Base-by-base conservation (phyloP, 768 basidiomycete genomes). In the Macrolepiota dolichaula region DNA sequence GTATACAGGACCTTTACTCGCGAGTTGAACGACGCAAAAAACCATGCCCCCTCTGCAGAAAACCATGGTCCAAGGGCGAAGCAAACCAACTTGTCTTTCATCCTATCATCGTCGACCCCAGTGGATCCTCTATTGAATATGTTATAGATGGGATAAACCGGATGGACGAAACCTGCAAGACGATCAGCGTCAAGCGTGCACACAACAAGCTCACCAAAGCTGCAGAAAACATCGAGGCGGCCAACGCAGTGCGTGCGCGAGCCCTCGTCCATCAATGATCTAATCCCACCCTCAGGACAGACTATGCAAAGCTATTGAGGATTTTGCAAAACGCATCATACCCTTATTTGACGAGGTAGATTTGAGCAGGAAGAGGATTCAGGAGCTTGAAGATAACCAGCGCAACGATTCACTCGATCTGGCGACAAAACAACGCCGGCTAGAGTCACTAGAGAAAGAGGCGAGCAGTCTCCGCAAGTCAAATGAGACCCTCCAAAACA, bases 251-350 rank as follows among this genome's bases (percentile, higher is more conserved):
- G 62, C 44, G 74, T 69, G 17, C 42, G 1, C 25, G 40, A 37
- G 40, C 17, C 53, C 56, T 44, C 24, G 13, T 51, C 53, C 11
- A 25, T 38, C 13, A 19, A 24, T 27, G 35, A 17, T 35, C 37
- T 13, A 24, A 29, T 61, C 19, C 46, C 6, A 25, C 52, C 15
- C 17, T 38, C 36, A 81, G 80, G 57, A 61, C 2, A 58, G 63
- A 47, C 64, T 82, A 6, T 62, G 76, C n/a, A 62, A 68, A 44
- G 76, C 78, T 2, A 63, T 81, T 4, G 66, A 71, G 25, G 73
- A 79, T 52, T 80, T 82, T 63, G 74, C 72, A 38, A 65, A 73
- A 19, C 76, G 79, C 6, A 76, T 81, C 15, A 65, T 74, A 15
- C 81, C 81, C 7, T 17, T 76, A 1, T 80, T 77, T 57, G 65